These are phyloP conservation scores for Talaromyces stipitatus DNA, from an alignment of 495 filamentous ascomycete species.

Conservation along the genomic window DNA sequence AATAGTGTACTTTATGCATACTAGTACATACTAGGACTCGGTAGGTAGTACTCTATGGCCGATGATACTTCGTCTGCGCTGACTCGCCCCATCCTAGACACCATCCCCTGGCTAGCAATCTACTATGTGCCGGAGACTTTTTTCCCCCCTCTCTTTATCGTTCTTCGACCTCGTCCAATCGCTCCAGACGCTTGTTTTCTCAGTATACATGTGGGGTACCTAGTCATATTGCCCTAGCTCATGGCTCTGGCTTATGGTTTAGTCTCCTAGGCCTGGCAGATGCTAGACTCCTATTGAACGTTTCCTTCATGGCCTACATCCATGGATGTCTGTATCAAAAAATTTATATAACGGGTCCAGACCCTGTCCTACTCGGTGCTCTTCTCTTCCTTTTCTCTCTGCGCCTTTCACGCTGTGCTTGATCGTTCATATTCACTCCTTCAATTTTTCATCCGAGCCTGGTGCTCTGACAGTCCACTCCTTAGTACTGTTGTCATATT, in stretches of 20 bases:
- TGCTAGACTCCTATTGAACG: neutral
- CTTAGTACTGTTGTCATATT: neutral
- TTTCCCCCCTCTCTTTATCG: neutral
- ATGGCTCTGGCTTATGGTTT: neutral
- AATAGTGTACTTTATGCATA: neutral
- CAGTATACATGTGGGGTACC: neutral
- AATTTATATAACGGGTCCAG: neutral
- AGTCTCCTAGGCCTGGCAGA: neutral
- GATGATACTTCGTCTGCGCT: neutral
- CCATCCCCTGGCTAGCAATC: neutral
- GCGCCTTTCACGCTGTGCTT: slow-evolving; percentile 1
- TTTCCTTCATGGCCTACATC: no score
- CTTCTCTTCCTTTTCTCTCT: neutral
- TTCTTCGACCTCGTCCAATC: neutral
- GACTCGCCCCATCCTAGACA: neutral
- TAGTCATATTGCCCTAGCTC: neutral
- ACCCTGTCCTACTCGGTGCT: neutral
- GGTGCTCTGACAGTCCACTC: slow-evolving; percentile 1
- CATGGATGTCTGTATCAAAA: neutral
- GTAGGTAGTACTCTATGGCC: neutral
- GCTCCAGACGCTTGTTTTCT: neutral
- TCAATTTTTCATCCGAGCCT: neutral
- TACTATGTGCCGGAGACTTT: neutral
- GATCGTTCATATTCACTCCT: slow-evolving; percentile 1
- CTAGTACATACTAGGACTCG: neutral